Percentiles rank a stretch among this genome's conserved stretches.
These are phyloP conservation scores for Citrus maxima DNA, from an alignment of 345 rosid genomes.

Conservation along the genomic window DNA sequence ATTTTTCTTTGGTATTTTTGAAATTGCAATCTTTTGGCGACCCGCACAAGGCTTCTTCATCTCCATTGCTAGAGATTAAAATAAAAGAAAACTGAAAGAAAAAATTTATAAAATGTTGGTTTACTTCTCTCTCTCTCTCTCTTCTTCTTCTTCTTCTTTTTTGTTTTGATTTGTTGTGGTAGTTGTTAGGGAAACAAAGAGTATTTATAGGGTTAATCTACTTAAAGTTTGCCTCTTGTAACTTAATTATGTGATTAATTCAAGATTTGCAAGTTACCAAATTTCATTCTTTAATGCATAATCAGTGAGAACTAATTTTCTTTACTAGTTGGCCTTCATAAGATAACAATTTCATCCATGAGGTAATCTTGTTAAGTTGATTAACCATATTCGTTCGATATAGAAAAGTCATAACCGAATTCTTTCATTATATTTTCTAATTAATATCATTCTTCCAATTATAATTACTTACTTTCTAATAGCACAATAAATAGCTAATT, in stretches of 20 bases:
- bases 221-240: too few species aligned
- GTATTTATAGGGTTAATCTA: constrained; percentile 5
- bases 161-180: background rate
- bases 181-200: background rate
- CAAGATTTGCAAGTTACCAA: constrained; percentile 16
- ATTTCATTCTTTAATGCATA: constrained; percentile 8
- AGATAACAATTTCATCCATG: background rate
- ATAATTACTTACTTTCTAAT: background rate
- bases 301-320: background rate
- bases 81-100: too few species aligned
- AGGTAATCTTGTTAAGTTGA: too few species aligned
- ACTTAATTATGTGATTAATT: constrained; percentile 6
- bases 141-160: fast-evolving
- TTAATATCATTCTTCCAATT: background rate
- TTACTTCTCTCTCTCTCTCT: too few species aligned
- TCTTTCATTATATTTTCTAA: background rate
- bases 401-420: background rate
- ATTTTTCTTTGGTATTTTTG: constrained; percentile 30
- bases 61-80: constrained; percentile 5
- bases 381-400: background rate
- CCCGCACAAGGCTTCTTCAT: constrained; percentile 23
- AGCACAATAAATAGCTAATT: background rate
- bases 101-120: background rate
- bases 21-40: constrained; percentile 26
- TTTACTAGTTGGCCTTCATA: background rate